Conservation (phyloP, 2,329 filamentous ascomycete species). For the Malbranchea zuffiana region DNA sequence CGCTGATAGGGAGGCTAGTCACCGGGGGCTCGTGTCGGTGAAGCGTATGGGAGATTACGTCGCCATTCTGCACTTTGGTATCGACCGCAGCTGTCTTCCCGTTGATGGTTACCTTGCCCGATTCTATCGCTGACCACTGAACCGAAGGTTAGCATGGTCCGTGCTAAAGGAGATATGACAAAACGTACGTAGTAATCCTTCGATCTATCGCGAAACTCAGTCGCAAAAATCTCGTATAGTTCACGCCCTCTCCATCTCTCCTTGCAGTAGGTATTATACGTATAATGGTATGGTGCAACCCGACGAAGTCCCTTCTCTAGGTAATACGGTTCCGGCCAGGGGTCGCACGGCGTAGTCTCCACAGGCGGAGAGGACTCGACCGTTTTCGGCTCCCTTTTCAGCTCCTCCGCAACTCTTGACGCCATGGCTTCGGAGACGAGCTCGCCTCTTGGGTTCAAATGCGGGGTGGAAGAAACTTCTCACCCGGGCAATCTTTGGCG, state of each 20-base stretch:
- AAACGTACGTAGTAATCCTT: conserved; percentile 67
- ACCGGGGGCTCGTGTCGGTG: conserved; percentile 95
- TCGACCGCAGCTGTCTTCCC: conserved; percentile 57
- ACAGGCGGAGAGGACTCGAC: conserved; percentile 22
- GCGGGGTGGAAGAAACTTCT: conserved; percentile 31
- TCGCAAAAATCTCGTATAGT: conserved; percentile 76
- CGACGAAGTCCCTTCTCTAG: conserved; percentile 73
- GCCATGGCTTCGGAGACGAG: conserved; percentile 29
- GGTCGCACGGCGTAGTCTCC: conserved; percentile 28
- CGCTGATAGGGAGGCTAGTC: conserved; percentile 62
- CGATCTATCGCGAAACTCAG: conserved; percentile 83
- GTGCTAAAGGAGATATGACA: not conserved
- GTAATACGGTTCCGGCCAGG: conserved; percentile 63
- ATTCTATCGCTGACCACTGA: conserved; percentile 63
- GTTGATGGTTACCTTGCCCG: conserved; percentile 69
- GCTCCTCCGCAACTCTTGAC: conserved; percentile 23
- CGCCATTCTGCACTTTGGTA: conserved; percentile 73
- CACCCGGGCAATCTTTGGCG: too few species aligned
- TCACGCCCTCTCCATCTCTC: conserved; percentile 77
- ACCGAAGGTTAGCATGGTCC: not conserved
- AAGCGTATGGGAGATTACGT: conserved; percentile 82
- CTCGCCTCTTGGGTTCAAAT: conserved; percentile 30
- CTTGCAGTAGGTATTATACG: conserved; percentile 92
- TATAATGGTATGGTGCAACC: conserved; percentile 78
- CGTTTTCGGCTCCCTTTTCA: conserved; percentile 16